phyloP scores from a whole-genome alignment of 306 rosid species.

The Benincasa hispida region DNA sequence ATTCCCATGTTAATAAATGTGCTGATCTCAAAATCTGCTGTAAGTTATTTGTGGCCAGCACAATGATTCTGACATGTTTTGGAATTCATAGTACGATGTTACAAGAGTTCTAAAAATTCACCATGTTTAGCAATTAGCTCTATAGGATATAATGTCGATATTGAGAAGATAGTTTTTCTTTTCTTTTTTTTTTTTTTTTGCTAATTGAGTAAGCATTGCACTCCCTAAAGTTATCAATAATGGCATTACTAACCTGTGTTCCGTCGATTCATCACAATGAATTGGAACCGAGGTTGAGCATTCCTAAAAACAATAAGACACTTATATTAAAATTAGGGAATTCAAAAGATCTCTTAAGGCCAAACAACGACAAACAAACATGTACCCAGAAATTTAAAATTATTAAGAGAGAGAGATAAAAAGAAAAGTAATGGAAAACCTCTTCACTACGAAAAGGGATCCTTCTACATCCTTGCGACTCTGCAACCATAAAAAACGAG shows the following conservation, averaged over 20 bases:
- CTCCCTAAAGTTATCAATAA: not conserved
- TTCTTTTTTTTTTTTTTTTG: too few species aligned
- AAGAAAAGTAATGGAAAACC: slow-evolving; percentile 24
- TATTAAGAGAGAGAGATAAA: not conserved
- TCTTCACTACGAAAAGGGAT: slow-evolving; percentile 91
- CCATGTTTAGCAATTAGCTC: not conserved
- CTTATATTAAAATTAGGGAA: not conserved
- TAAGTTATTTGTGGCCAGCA: not conserved
- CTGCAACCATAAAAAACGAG: slow-evolving; percentile 26
- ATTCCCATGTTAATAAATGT: not conserved
- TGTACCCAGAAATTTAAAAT: not conserved
- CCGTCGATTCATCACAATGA: slow-evolving; percentile 90
- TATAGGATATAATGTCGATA: not conserved
- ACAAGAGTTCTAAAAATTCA: not conserved
- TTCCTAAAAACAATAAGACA: slow-evolving; percentile 34
- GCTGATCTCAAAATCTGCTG: not conserved
- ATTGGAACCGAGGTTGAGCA: slow-evolving; percentile 78
- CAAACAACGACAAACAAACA: not conserved
- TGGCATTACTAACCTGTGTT: slow-evolving; percentile 47
- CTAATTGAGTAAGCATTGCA: not conserved
- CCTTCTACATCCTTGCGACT: slow-evolving; percentile 99
- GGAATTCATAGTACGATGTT: not conserved
- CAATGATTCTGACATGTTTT: not conserved
- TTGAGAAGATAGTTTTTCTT: not conserved
- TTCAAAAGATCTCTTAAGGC: not conserved